A percentile compares a stretch with the other conserved stretches of the same genome.
Evolutionary conservation across 345 rosid species (phyloP).

Genomic region (Eutrema yunnanense): DNA sequence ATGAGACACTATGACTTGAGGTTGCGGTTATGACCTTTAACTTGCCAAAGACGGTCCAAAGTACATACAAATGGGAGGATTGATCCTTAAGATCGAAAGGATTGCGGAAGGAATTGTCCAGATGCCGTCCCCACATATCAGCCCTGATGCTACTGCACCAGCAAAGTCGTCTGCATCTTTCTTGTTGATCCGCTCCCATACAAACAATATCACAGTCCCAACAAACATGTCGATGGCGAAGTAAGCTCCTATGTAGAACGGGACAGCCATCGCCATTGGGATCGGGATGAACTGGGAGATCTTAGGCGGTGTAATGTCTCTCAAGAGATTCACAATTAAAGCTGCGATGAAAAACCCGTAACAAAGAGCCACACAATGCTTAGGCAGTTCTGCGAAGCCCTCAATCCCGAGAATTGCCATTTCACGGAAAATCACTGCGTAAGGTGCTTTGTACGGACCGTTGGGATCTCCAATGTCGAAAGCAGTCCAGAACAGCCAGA

Average conservation of each 20-base stretch:
- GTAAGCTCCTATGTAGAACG: conserved; percentile 86
- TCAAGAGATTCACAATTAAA: conserved; percentile 52
- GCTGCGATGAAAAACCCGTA: conserved; percentile 66
- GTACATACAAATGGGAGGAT: conserved; percentile 93
- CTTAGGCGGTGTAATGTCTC: conserved; percentile 60
- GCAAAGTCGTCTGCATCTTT: conserved; percentile 72
- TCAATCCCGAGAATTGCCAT: conserved; percentile 81
- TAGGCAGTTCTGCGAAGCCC: conserved; percentile 78
- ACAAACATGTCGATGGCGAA: conserved; percentile 90
- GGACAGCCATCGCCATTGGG: conserved; percentile 93
- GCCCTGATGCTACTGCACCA: conserved; percentile 86
- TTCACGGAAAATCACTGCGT: conserved; percentile 80
- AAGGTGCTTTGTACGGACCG: conserved; percentile 86
- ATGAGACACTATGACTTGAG: not conserved
- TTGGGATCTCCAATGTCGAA: conserved; percentile 81
- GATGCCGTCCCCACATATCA: conserved; percentile 87
- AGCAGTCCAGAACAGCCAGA: conserved; percentile 84
- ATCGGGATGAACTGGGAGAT: conserved; percentile 76
- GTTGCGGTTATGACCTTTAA: conserved; percentile 20
- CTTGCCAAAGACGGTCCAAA: conserved; percentile 55
- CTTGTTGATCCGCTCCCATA: conserved; percentile 65
- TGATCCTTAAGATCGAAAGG: conserved; percentile 77
- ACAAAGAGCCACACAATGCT: conserved; percentile 71
- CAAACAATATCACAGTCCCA: conserved; percentile 62
- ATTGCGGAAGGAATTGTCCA: conserved; percentile 91